Percentiles rank a stretch among this genome's conserved stretches.
Evolutionary conservation across 495 filamentous ascomycete genomes (phyloP).

Genomic region (Aspergillus conjunctus): DNA sequence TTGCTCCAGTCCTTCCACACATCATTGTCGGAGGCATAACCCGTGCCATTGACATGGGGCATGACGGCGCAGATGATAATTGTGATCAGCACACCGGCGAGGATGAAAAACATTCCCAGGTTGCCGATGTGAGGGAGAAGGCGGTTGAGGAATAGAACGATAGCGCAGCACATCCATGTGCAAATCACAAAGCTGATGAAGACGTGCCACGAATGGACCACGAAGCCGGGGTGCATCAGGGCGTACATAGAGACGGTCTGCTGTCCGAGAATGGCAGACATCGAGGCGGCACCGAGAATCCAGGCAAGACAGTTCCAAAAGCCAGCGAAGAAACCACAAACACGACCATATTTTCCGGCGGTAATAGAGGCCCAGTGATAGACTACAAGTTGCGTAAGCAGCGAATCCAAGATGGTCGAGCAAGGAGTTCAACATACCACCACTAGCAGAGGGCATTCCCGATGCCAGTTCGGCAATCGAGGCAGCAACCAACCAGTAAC

Average conservation of each 20-base stretch:
- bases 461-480: slow-evolving; percentile 59
- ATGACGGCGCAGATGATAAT: slow-evolving; percentile 76
- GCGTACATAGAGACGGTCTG: slow-evolving; percentile 71
- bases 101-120: slow-evolving; percentile 67
- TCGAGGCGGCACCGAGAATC: slow-evolving; percentile 64
- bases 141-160: slow-evolving; percentile 71
- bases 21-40: slow-evolving; percentile 56
- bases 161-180: slow-evolving; percentile 64
- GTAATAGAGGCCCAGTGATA: slow-evolving; percentile 86
- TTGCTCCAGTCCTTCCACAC: slow-evolving; percentile 70
- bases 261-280: slow-evolving; percentile 67
- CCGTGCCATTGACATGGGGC: slow-evolving; percentile 53
- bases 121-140: slow-evolving; percentile 66
- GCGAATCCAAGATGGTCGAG: background rate
- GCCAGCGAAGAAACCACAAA: slow-evolving; percentile 76
- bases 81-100: slow-evolving; percentile 69
- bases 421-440: slow-evolving; percentile 39
- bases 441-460: slow-evolving; percentile 75
- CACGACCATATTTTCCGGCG: slow-evolving; percentile 67
- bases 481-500: slow-evolving; percentile 28
- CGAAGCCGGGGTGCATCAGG: slow-evolving; percentile 65
- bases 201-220: slow-evolving; percentile 68
- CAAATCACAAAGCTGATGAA: slow-evolving; percentile 70
- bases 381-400: slow-evolving; percentile 35
- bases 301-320: slow-evolving; percentile 83